Evolutionary conservation across 2,329 filamentous ascomycete species (phyloP).

Genomic region (Trichoderma afroharzianum): DNA sequence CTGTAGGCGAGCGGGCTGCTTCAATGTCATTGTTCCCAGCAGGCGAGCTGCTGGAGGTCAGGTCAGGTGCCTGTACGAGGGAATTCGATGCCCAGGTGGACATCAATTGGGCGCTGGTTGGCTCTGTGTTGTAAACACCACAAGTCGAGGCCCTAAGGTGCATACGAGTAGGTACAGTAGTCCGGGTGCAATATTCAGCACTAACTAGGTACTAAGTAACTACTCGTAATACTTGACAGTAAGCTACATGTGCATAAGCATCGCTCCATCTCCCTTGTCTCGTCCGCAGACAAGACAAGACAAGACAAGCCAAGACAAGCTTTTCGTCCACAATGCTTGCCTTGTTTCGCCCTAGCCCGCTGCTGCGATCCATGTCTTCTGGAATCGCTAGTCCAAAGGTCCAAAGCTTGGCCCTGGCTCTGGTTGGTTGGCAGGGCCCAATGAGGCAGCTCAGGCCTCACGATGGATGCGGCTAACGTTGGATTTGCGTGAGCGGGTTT

Average conservation of each 20-base stretch:
- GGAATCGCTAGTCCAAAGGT: neutral
- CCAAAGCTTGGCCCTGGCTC: neutral
- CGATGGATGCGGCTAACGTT: neutral
- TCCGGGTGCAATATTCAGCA: neutral
- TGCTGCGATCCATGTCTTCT: neutral
- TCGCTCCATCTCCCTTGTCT: neutral
- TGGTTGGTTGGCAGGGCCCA: conserved; percentile 3
- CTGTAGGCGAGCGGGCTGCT: neutral
- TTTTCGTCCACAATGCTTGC: neutral
- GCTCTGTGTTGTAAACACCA: neutral
- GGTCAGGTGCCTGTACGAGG: neutral
- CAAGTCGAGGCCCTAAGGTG: neutral
- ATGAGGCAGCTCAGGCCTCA: conserved; percentile 1
- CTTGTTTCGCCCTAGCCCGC: neutral
- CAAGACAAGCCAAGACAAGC: neutral
- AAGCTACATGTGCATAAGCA: neutral
- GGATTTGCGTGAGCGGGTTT: neutral
- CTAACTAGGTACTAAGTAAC: no score
- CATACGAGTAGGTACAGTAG: no score
- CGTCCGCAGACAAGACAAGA: neutral
- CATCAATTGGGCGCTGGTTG: no score
- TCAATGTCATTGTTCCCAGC: neutral
- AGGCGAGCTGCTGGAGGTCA: neutral
- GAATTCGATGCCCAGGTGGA: no score
- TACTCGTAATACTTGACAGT: no score